Conservation (phyloP, 805 yeast species). For the Wickerhamiella bombiphila region DNA sequence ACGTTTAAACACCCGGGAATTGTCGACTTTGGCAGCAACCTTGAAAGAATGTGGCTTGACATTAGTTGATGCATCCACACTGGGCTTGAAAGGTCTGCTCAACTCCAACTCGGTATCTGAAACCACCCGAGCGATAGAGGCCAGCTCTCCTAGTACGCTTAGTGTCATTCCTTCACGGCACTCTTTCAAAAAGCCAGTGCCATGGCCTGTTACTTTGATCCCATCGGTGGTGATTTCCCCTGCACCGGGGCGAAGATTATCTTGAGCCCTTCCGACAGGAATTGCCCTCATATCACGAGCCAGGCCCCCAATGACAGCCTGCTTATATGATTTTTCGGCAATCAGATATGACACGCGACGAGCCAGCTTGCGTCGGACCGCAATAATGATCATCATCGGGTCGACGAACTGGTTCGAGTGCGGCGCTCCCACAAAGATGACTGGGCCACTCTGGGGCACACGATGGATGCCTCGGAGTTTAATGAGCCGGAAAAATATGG, state of each 20-base stretch:
- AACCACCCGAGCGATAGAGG: slow-evolving; percentile 50
- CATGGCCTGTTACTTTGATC: slow-evolving; percentile 43
- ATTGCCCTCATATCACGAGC: slow-evolving; percentile 68
- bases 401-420: slow-evolving; percentile 93
- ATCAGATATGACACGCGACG: slow-evolving; percentile 67
- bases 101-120: slow-evolving; percentile 59
- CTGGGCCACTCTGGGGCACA: slow-evolving; percentile 59
- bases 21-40: slow-evolving; percentile 73
- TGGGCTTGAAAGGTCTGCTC: slow-evolving; percentile 50
- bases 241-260: slow-evolving; percentile 48
- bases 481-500: slow-evolving; percentile 76
- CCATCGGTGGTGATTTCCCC: slow-evolving; percentile 58
- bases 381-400: slow-evolving; percentile 71
- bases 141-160: slow-evolving; percentile 62
- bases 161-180: slow-evolving; percentile 26
- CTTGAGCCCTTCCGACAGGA: slow-evolving; percentile 90
- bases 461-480: slow-evolving; percentile 75
- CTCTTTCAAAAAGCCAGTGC: slow-evolving; percentile 51
- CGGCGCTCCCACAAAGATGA: slow-evolving; percentile 90
- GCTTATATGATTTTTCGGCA: slow-evolving; percentile 64
- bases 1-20: slow-evolving; percentile 62
- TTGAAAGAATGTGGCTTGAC: slow-evolving; percentile 42
- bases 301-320: slow-evolving; percentile 55
- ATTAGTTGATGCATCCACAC: slow-evolving; percentile 14
- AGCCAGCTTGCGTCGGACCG: slow-evolving; percentile 50